Percentiles rank a stretch among this genome's conserved stretches.
Evolutionary conservation across 306 rosid genomes (phyloP).

Genomic region (Abrus pulchellus): DNA sequence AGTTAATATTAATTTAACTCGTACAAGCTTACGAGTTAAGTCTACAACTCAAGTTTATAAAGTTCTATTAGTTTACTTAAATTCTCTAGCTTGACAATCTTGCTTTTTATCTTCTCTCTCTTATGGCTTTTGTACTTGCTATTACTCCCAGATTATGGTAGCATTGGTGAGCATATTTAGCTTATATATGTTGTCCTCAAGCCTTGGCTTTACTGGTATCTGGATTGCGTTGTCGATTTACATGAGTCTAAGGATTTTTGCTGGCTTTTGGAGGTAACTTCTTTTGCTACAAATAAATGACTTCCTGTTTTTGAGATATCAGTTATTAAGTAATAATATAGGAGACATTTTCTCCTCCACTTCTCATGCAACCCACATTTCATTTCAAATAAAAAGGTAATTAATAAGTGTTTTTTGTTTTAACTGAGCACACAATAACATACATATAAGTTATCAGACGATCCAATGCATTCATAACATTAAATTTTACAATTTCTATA

Average conservation of each 20-base stretch:
- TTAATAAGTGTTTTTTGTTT: no score
- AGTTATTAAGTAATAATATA: not conserved
- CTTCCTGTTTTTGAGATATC: not conserved
- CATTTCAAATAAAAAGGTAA: no score
- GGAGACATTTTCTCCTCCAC: not conserved
- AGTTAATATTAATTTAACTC: no score
- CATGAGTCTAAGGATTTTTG: slow-evolving; percentile 74
- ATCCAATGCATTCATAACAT: no score
- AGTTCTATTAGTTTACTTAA: no score
- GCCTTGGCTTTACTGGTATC: slow-evolving; percentile 76
- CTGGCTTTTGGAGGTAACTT: slow-evolving; percentile 89
- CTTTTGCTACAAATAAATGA: not conserved
- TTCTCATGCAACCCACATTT: not conserved
- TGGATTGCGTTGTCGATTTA: slow-evolving; percentile 89
- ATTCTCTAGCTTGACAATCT: no score
- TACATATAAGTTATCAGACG: no score
- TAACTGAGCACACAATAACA: no score
- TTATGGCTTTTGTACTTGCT: slow-evolving; percentile 18
- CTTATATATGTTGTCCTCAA: slow-evolving; percentile 67
- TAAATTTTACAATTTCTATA: no score
- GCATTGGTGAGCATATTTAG: slow-evolving; percentile 73
- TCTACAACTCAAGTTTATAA: no score
- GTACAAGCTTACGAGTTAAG: no score
- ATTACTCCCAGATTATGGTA: slow-evolving; percentile 72
- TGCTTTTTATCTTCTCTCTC: not conserved